Evolutionary conservation across 257 asterid genomes (phyloP).

Genomic region (Scutellaria barbata): DNA sequence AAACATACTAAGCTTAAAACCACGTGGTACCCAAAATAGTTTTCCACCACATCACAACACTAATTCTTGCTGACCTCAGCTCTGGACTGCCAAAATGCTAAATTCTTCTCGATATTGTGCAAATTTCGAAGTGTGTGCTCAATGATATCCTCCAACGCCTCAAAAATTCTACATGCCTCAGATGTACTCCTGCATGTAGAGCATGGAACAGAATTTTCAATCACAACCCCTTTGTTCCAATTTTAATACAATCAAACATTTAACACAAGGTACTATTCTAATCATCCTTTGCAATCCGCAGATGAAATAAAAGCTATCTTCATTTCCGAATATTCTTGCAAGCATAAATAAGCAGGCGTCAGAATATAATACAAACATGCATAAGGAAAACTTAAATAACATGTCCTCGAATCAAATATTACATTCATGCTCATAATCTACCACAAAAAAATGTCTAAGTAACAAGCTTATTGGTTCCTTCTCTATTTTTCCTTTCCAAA

Average conservation of each 20-base stretch:
- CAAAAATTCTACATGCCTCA: conserved; percentile 56
- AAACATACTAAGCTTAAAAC: conserved; percentile 24
- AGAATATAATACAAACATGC: background rate
- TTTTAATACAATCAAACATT: conserved; percentile 10
- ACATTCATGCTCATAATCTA: conserved; percentile 16
- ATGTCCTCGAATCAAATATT: background rate
- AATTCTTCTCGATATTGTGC: conserved; percentile 80
- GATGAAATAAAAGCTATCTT: background rate
- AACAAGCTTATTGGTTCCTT: background rate
- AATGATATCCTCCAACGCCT: conserved; percentile 78
- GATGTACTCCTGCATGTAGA: conserved; percentile 55
- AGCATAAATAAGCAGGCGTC: background rate
- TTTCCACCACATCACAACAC: conserved; percentile 33
- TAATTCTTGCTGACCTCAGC: conserved; percentile 69
- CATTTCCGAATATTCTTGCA: background rate
- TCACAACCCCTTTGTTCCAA: conserved; percentile 5
- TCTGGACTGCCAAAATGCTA: conserved; percentile 81
- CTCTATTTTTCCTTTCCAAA: background rate
- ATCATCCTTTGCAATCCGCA: background rate
- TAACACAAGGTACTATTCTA: background rate
- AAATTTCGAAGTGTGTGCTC: conserved; percentile 67
- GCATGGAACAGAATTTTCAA: conserved; percentile 32
- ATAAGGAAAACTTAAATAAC: background rate
- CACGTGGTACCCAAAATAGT: conserved; percentile 15
- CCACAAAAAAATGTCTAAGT: background rate